A percentile compares a stretch with the other conserved stretches of the same genome.
Evolutionary conservation across 2,329 filamentous ascomycete genomes (phyloP).

Genomic region (Hyphodiscus sp.): DNA sequence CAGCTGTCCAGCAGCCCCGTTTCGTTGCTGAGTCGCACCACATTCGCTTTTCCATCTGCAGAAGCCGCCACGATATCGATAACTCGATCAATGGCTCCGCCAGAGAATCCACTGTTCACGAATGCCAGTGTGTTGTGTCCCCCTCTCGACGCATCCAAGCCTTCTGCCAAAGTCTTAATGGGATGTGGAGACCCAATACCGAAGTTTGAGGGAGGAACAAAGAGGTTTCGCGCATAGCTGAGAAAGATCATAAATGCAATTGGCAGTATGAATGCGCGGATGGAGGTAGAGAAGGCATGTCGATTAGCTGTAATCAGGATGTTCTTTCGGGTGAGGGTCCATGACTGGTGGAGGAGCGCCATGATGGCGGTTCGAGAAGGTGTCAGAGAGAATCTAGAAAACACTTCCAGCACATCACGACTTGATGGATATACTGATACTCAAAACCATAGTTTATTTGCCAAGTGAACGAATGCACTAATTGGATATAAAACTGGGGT

Average conservation of each 20-base stretch:
- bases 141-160: constrained; percentile 48
- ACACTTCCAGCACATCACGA: neutral
- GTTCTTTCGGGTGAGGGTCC: constrained; percentile 58
- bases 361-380: constrained; percentile 29
- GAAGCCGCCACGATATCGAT: constrained; percentile 56
- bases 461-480: neutral
- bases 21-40: constrained; percentile 47
- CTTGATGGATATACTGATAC: neutral
- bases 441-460: neutral
- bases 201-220: constrained; percentile 68
- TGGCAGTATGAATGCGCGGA: constrained; percentile 55
- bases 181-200: constrained; percentile 60
- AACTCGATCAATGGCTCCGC: constrained; percentile 65
- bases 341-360: constrained; percentile 50
- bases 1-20: constrained; percentile 57
- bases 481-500: too few relatives aligned
- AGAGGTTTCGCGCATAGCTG: constrained; percentile 73
- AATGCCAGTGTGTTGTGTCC: constrained; percentile 68
- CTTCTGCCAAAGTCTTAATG: constrained; percentile 58
- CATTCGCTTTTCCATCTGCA: constrained; percentile 49
- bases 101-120: constrained; percentile 65
- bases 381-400: neutral
- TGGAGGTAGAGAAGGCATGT: constrained; percentile 43
- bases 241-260: constrained; percentile 53
- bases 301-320: constrained; percentile 51